These are phyloP conservation scores for Pseudogymnoascus sp. DNA, from an alignment of 2,329 filamentous ascomycete species.

Conservation along the genomic window DNA sequence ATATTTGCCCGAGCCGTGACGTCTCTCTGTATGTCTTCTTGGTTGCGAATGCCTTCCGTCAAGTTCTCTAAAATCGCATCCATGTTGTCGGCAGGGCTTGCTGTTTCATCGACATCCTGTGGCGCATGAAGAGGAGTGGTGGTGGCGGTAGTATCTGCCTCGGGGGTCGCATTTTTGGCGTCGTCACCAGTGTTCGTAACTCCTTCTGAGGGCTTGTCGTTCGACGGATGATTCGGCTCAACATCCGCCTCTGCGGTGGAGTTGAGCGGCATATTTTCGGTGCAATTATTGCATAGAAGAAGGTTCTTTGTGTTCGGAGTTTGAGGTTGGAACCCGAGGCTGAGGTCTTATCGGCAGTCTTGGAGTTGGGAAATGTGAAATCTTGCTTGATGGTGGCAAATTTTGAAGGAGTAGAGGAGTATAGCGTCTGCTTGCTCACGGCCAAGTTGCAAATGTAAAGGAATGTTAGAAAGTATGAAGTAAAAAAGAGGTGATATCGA, in stretches of 20 bases:
- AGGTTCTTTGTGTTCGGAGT: not conserved
- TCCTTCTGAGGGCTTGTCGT: not conserved
- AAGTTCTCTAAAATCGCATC: constrained; percentile 44
- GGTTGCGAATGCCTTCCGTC: constrained; percentile 67
- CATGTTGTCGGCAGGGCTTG: constrained; percentile 26
- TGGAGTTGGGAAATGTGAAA: not conserved
- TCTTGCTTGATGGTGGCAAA: not conserved
- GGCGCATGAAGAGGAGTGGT: not conserved
- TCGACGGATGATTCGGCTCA: not conserved
- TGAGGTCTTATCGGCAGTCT: not conserved
- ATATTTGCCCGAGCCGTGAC: constrained; percentile 60
- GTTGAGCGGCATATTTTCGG: constrained; percentile 7
- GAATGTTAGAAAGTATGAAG: not conserved
- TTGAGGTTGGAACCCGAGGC: not conserved
- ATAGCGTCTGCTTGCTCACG: not conserved
- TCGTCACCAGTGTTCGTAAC: constrained; percentile 6
- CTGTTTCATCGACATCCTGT: not conserved
- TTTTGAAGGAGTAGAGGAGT: not conserved
- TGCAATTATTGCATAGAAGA: not conserved
- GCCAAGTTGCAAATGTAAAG: not conserved
- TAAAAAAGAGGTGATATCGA: not conserved
- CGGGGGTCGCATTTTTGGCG: constrained; percentile 25
- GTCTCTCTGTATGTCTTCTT: constrained; percentile 84
- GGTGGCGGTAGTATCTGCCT: not conserved
- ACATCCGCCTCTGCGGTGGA: constrained; percentile 6